A percentile compares a stretch with the other conserved stretches of the same genome.
Evolutionary conservation across 257 asterid species (phyloP).

Genomic region (Euphrasia confusa): DNA sequence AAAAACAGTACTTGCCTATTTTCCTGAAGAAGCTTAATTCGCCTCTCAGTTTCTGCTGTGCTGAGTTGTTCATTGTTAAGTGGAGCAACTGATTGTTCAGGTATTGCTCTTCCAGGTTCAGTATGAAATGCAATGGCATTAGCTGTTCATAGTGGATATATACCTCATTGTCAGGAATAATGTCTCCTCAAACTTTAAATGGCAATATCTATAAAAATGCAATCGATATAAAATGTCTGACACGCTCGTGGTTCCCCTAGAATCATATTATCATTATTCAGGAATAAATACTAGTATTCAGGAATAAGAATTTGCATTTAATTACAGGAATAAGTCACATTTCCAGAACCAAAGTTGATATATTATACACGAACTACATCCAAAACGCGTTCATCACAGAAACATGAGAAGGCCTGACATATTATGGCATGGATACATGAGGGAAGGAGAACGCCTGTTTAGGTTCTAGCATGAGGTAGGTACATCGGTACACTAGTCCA

Average conservation of each 20-base stretch:
- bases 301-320: neutral
- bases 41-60: slow-evolving; percentile 64
- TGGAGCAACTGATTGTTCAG: slow-evolving; percentile 44
- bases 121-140: slow-evolving; percentile 52
- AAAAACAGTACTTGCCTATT: slow-evolving; percentile 46
- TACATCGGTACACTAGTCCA: neutral
- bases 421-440: no score
- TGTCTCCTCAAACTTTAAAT: slow-evolving; percentile 15
- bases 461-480: neutral
- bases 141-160: slow-evolving; percentile 47
- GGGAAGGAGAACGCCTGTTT: neutral
- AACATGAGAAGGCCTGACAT: slow-evolving; percentile 6
- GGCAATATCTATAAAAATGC: slow-evolving; percentile 18
- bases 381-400: neutral
- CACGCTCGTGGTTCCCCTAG: slow-evolving; percentile 2
- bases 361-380: slow-evolving; percentile 16
- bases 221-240: slow-evolving; percentile 9
- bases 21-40: slow-evolving; percentile 76
- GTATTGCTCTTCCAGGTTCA: slow-evolving; percentile 47
- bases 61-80: slow-evolving; percentile 70
- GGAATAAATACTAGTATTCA: slow-evolving; percentile 7
- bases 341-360: neutral
- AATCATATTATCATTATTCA: slow-evolving; percentile 5
- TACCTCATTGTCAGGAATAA: slow-evolving; percentile 19
- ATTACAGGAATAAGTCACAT: slow-evolving; percentile 1